Base-by-base conservation (phyloP, 2,329 filamentous ascomycete species). In the Mycosphaerella sp. region DNA sequence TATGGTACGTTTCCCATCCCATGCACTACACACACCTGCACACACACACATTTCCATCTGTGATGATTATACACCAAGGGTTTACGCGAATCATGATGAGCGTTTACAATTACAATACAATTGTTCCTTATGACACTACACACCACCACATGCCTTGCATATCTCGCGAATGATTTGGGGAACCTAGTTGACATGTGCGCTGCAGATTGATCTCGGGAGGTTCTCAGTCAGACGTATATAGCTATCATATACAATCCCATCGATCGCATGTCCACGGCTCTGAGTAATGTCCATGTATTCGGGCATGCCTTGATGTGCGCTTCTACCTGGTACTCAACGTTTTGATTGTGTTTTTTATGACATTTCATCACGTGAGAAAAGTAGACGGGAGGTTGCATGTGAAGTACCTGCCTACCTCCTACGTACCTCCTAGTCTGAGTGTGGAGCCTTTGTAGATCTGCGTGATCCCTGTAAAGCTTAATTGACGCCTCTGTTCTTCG, bases 71-170 rank as follows among this genome's bases (percentile, higher is more conserved):
- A 59, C 51, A 39, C 53, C 42, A 56, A 49, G 48, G 54, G 51
- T 58, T 61, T 55, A 45, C 58, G 55, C 53, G 61, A 58, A 58
- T 32, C 23, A 54, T 53, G 17, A 55, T 63, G 61, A 62, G 56
- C 55, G 59, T 47, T 56, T 56, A 48, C 44, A 57, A 39, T 46
- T 59, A 59, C 58, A 59, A 63, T 60, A 57, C 61, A 63, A 63
- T 63, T 63, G 61, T 63, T 63, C 61, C 61, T 63, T 59, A 60
- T 63, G 61, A 63, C 43, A 43, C 21, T n/a, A 26, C 48, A 48
- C 40, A 9, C 21, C 4, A 21, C 8, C 34, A n/a, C 34, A 38
- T n/a, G 34, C 34, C 10, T 38, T 38, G 12, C 34, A 38, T n/a
- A 38, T 4, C 40, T 42, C 12, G 6, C 14, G 11, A 17, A 9